Base-by-base conservation (phyloP, 2,329 filamentous ascomycete genomes). In the Pseudogymnoascus verrucosus region DNA sequence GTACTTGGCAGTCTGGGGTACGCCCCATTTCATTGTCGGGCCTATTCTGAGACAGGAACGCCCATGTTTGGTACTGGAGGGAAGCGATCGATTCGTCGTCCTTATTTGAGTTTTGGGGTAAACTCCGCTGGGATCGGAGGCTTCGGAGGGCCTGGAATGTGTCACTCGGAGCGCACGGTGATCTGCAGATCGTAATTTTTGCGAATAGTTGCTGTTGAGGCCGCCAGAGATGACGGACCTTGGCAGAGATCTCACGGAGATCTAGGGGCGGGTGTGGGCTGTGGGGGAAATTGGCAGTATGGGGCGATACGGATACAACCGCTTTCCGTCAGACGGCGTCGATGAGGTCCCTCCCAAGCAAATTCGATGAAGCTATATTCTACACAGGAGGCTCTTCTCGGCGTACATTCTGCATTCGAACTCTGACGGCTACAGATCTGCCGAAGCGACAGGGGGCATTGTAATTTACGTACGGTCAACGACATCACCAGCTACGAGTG, bases 1-100 rank as follows among this genome's bases (percentile, higher is more conserved):
- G 51, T 7, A 57, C 51, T 57, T 57, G 51, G 51, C 26, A 19
- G n/a, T 2, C 26, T n/a, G 51, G 51, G 51, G 28, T 34, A 34
- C 26, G 51, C 51, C 28, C n/a, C 51, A 34, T 57, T 34, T 57
- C 51, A 57, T 57, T 31, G 28, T 57, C 51, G 51, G 51, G n/a
- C 51, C 26, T 34, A 19, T n/a, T 57, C 26, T 14, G n/a, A 19
- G 51, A 34, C 28, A 34, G 10, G 8, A 11, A 31, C 26, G 51
- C 26, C 10, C 51, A 34, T 34, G 4, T 4, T 31, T 31, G 28
- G 28, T 31, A 31, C 28, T 31, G 28, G 8, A 6, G n/a, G 12
- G 10, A 2, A 57, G 4, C n/a, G 51, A 57, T 19, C 14, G 4
- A 57, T 12, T 19, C 28, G 51, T 3, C 28, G 2, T 5, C 34